Conservation (phyloP, 2,329 filamentous ascomycete genomes). For the Pseudogymnoascus sp. region DNA sequence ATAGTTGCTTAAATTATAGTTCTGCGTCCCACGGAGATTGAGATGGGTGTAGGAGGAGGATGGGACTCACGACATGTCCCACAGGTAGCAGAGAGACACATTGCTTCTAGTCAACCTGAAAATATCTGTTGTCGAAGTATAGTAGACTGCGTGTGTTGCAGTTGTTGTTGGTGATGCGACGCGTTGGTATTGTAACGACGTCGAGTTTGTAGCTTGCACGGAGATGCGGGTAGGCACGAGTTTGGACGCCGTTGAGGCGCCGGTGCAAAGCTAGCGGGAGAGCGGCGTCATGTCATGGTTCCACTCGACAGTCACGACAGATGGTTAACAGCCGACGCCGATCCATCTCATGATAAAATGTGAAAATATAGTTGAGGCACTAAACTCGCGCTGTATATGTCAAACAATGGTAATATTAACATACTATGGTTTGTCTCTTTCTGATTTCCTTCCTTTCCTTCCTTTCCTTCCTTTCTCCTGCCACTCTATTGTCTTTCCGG, state of each 20-base stretch:
- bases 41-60: conserved; percentile 2
- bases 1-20: conserved; percentile 4
- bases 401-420: not conserved
- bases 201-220: not conserved
- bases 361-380: not conserved
- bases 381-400: not conserved
- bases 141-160: not conserved
- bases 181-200: not conserved
- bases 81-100: conserved; percentile 47
- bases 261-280: not conserved
- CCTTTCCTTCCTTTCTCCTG: not conserved
- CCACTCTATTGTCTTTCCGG: not conserved
- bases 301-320: not conserved
- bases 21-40: conserved; percentile 7
- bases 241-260: not conserved
- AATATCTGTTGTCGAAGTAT: not conserved
- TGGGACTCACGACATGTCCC: conserved; percentile 41
- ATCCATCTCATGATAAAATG: not conserved
- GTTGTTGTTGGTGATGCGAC: not conserved
- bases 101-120: conserved; percentile 23
- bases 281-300: not conserved
- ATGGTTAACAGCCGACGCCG: not conserved
- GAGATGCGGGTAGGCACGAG: not conserved
- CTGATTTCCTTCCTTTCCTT: not conserved
- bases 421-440: not conserved